Base-by-base conservation (phyloP, 2,329 filamentous ascomycete genomes). In the Magnaporthales sp. region DNA sequence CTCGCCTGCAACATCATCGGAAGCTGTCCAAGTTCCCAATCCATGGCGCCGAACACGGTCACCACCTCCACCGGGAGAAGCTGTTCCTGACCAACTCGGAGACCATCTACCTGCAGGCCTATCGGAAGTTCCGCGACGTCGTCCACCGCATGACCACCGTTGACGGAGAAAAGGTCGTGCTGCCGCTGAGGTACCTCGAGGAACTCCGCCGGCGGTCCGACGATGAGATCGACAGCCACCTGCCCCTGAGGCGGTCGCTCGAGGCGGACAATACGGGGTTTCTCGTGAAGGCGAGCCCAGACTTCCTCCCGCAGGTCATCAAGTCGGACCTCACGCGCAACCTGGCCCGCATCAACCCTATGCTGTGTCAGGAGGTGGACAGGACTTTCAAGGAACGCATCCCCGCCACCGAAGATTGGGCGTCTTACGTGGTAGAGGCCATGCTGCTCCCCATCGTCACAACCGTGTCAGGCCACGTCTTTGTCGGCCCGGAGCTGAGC, bases 401-500 rank as follows among this genome's bases (percentile, higher is more conserved):
- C 4, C 76, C 76, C 0, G 71, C 73, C 0, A 77, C 74, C 32
- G 70, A 74, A 22, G 77, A 79, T 56, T 83, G 79, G 79, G 79
- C 74, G 0, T 66, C 74, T 1, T 71, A 81, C 61, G 76, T 76
- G n/a, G 75, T 81, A 46, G 76, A 79, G 72, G 67, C 73, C 13
- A 75, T 73, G 8, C 70, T 84, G 9, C 73, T 81, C 4, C 77
- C 78, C 26, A 77, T 83, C 38, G 77, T 84, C 1, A 79, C 78
- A 60, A 78, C 77, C 66, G 76, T 79, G 0, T 81, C 79, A 0
- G 81, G 81, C 3, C 75, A 78, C 15, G 72, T 83, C 24, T 83
- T 83, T 65, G 75, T 84, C 32, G 81, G 81, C 3, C 71, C 78
- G 1, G 80, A 82, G 62, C 75, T 82, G 1, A 81, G 79, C 68